These are phyloP conservation scores for Wallacemonas sp. DNA, from an alignment of 208 protist genomes.

Conservation along the genomic window DNA sequence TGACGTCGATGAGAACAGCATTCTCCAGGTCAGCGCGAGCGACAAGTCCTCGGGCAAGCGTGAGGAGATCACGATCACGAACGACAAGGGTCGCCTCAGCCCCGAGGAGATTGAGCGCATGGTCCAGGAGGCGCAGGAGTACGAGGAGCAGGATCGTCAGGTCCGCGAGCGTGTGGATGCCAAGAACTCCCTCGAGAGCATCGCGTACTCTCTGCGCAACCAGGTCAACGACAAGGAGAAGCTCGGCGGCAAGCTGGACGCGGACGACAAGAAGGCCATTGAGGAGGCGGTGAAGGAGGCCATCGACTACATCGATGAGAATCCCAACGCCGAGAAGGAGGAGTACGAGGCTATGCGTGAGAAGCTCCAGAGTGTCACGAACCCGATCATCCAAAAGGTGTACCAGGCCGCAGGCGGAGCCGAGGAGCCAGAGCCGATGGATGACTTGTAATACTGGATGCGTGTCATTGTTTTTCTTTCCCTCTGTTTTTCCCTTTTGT, in stretches of 20 bases:
- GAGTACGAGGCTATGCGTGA: constrained; percentile 93
- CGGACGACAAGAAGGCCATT: constrained; percentile 90
- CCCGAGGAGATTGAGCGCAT: constrained; percentile 95
- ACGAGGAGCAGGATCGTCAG: constrained; percentile 91
- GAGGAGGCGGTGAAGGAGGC: constrained; percentile 87
- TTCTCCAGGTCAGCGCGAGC: constrained; percentile 95
- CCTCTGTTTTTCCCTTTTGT: neutral
- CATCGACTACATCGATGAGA: constrained; percentile 95
- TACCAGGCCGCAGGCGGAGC: constrained; percentile 57
- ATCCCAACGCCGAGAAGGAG: constrained; percentile 93
- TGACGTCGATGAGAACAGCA: constrained; percentile 98
- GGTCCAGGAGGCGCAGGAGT: constrained; percentile 92
- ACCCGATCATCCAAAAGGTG: constrained; percentile 95
- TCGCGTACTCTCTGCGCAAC: constrained; percentile 96
- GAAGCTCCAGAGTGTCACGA: constrained; percentile 92
- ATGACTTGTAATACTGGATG: constrained; percentile 62
- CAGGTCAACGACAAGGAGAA: constrained; percentile 94
- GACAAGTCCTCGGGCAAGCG: constrained; percentile 96
- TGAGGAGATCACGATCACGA: constrained; percentile 98
- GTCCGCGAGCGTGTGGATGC: constrained; percentile 89
- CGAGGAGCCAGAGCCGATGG: constrained; percentile 56
- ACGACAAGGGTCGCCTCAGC: constrained; percentile 96
- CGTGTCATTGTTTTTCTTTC: constrained; percentile 14
- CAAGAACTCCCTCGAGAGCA: constrained; percentile 93
- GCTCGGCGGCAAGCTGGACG: constrained; percentile 87